These are phyloP conservation scores for Picea glauca DNA, from an alignment of 75 land plant species.

Conservation along the genomic window DNA sequence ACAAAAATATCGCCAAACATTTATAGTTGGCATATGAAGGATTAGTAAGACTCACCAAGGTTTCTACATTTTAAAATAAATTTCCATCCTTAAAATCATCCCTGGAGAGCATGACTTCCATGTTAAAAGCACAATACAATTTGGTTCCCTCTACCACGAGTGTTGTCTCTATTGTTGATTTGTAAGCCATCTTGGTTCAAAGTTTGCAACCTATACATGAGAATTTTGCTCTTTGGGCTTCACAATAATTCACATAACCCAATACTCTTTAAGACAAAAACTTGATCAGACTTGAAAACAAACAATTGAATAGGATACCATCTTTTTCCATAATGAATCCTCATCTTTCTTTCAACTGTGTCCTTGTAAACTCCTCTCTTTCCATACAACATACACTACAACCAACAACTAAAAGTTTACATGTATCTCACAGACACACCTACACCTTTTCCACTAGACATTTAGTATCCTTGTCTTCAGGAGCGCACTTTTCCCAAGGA, in stretches of 20 bases:
- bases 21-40: too few species aligned
- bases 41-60: too few species aligned
- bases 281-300: constrained; percentile 26
- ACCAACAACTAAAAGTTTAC: background rate
- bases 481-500: constrained; percentile 23
- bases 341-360: constrained; percentile 40
- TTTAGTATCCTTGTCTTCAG: constrained; percentile 42
- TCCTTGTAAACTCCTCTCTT: constrained; percentile 71
- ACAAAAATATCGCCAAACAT: too few species aligned
- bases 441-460: constrained; percentile 44
- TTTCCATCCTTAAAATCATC: too few species aligned
- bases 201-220: too few species aligned
- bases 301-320: constrained; percentile 66
- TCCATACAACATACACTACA: constrained; percentile 57
- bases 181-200: too few species aligned
- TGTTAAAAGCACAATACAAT: too few species aligned
- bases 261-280: constrained; percentile 57
- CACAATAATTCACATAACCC: constrained; percentile 51
- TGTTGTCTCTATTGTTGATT: too few species aligned
- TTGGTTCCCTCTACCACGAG: too few species aligned
- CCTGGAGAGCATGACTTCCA: too few species aligned
- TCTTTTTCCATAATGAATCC: constrained; percentile 63
- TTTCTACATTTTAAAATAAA: too few species aligned
- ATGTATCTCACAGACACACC: background rate
- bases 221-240: constrained; percentile 26